These are phyloP conservation scores for Termitomyces eurrhizus DNA, from an alignment of 768 basidiomycete species.

Conservation along the genomic window DNA sequence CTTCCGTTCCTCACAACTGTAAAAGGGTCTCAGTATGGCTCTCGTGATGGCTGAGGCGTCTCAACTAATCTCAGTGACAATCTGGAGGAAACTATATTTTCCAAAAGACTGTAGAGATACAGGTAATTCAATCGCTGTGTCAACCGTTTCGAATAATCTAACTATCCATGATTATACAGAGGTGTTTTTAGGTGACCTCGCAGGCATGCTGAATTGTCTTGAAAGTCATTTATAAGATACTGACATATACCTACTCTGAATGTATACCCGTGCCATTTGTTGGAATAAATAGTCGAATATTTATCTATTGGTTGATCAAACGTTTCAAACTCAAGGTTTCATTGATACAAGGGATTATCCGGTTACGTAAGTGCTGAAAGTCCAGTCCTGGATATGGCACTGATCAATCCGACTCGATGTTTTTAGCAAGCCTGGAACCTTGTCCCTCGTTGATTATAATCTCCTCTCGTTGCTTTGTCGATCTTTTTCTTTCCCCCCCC, in stretches of 20 bases:
- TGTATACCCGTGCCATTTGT: neutral
- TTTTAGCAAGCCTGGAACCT: neutral
- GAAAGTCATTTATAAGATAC: neutral
- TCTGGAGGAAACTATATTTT: neutral
- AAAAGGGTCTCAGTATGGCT: neutral
- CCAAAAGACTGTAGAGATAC: slow-evolving; percentile 6
- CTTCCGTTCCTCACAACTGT: slow-evolving; percentile 19
- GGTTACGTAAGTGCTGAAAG: neutral
- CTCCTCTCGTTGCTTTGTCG: neutral
- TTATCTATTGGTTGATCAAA: neutral
- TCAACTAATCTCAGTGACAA: slow-evolving; percentile 1
- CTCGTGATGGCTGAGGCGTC: neutral
- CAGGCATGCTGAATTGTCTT: neutral
- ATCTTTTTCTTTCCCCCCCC: neutral
- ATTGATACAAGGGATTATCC: neutral
- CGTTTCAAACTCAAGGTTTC: neutral
- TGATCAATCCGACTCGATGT: slow-evolving; percentile 2
- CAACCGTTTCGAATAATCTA: neutral
- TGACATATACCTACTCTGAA: neutral
- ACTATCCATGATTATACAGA: neutral
- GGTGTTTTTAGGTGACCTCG: neutral
- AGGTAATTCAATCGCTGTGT: neutral
- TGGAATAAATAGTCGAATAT: neutral
- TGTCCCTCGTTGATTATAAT: neutral
- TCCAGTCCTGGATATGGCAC: neutral